Evolutionary conservation across 805 yeast genomes (phyloP), one percentile per base, ranked within the genome.

Genomic region (Zygosaccharomyces pseudorouxii): DNA sequence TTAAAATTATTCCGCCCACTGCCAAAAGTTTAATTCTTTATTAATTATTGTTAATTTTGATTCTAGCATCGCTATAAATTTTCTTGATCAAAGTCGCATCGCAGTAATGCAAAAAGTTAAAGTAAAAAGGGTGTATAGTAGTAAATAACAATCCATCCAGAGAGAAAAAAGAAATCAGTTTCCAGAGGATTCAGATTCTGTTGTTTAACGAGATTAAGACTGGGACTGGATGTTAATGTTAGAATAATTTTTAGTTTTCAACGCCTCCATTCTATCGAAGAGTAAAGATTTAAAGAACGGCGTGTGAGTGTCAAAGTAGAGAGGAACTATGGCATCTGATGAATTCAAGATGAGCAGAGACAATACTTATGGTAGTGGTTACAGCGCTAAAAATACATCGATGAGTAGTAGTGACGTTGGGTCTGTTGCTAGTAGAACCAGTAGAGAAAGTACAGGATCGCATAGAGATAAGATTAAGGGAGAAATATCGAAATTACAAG

Each of bases 401-500:
- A 16, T 41, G n/a, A 16, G 18, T 20, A 30, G 18, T 18, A 19
- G 36, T 10, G 44, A 41, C 25, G 5, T 30, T 18, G 44, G 25
- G 18, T 41, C 44, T 23, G 11, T 29, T 41, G 18, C 23, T 4
- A 33, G 28, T 14, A 29, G 28, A 11, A 41, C 16, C 8, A 29
- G 27, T 23, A 28, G 20, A 16, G 44, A 41, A 9, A 33, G 44
- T 19, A 22, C 16, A 29, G 44, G 27, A 18, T 18, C 25, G 10
- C 36, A 29, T 33, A 41, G 14, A 14, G 44, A 29, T 18, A 23
- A 30, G 11, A 41, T 33, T 3, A 41, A 29, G 29, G 42, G 31
- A 19, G 51, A 45, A 12, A 45, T 33, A 37, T 27, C 43, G 9
- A 47, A 33, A 29, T 27, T 50, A n/a, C 48, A 31, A 19, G 48